Evolutionary conservation across 176 grass and related monocot genomes (phyloP).

Genomic region (Oryza coarctata): DNA sequence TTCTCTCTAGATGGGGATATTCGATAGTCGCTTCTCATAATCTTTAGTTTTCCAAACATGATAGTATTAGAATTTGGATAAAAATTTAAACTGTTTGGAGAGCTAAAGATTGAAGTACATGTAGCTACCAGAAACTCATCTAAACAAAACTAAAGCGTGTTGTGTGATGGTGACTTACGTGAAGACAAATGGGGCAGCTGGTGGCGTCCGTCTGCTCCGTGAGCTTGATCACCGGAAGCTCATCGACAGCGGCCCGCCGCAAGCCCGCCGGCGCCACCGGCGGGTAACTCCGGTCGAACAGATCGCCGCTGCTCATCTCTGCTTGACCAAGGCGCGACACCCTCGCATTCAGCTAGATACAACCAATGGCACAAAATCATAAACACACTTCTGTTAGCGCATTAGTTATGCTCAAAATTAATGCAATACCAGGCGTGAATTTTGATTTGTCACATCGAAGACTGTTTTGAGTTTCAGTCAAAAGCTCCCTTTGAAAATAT

Average conservation of each 20-base stretch:
- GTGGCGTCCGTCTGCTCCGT: not conserved
- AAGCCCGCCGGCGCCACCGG: constrained; percentile 19
- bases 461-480: not conserved
- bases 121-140: no score
- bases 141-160: not conserved
- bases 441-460: not conserved
- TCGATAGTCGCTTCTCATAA: no score
- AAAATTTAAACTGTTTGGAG: no score
- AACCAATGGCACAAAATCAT: not conserved
- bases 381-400: not conserved
- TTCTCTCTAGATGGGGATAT: no score
- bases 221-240: constrained; percentile 46
- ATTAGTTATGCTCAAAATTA: not conserved
- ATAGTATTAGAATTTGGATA: no score
- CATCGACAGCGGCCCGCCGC: constrained; percentile 36
- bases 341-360: constrained; percentile 45
- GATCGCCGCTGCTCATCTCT: constrained; percentile 32
- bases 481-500: no score
- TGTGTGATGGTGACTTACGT: constrained; percentile 14
- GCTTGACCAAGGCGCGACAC: constrained; percentile 11
- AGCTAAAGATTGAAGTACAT: no score
- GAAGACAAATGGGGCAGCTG: constrained; percentile 54
- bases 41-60: no score
- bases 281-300: constrained; percentile 44
- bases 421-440: not conserved